Evolutionary conservation across 2,329 filamentous ascomycete species (phyloP), one percentile per base, ranked within the genome.

Genomic region (Phialocephala sp.): DNA sequence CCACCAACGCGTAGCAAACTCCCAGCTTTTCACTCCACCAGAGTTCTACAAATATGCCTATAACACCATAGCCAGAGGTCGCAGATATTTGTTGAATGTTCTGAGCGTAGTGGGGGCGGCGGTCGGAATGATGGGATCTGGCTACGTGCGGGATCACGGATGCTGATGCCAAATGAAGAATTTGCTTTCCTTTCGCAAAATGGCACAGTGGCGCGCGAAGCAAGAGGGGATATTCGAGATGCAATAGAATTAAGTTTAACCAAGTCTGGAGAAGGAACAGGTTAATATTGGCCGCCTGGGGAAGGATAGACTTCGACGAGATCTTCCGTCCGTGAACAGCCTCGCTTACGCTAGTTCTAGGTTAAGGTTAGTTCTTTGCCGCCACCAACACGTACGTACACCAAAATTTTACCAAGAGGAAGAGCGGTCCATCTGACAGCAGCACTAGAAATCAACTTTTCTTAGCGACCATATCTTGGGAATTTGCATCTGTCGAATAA

Each of bases 1-100:
- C 57, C 59, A 54, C 62, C 56, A 65, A 70, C 72, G 70, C 71
- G 71, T 70, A 58, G 62, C 63, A 61, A 64, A 52, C 61, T 64
- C 59, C 56, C 59, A 68, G 68, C 65, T 67, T 65, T 68, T 64
- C 64, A 62, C 67, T 66, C 66, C 69, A 63, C 71, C 70, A 58
- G 52, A 64, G 62, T 60, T 22, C 43, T 72, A 73, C 9, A 55
- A 58, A 43, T 47, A 32, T 64, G 62, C 63, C 64, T 60, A 54
- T 54, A 63, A 61, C 57, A 72, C 62, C 72, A 75, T 75, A 71
- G 65, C 69, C 67, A 70, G 66, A 47, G 54, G 14, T 24, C 41
- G 24, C 35, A 45, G 55, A 27, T 63, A 39, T 36, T 61, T 52
- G 20, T 54, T 64, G 58, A 41, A 47, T 55, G 57, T 65, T 60